phyloP scores from a whole-genome alignment of 176 grass and related monocot species.

The Areca catechu region DNA sequence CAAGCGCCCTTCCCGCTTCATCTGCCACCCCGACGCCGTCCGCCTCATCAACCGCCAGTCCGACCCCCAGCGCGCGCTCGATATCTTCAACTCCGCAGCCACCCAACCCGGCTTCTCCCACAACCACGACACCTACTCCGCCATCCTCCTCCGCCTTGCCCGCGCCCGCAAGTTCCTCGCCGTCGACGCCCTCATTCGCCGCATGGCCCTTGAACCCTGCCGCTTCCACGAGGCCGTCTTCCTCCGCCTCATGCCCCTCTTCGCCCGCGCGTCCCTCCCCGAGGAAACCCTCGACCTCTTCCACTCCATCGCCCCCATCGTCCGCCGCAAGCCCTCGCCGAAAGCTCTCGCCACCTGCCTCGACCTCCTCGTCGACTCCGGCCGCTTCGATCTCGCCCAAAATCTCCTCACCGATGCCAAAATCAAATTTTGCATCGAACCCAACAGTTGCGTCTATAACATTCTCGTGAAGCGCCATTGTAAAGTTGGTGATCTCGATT shows the following conservation, averaged over 20 bases:
- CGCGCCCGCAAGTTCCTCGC: conserved; percentile 42
- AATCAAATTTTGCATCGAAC: conserved; percentile 28
- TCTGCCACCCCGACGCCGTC: conserved; percentile 56
- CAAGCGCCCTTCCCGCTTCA: conserved; percentile 17
- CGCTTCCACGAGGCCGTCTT: conserved; percentile 59
- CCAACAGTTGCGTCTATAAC: conserved; percentile 78
- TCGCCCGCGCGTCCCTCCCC: conserved; percentile 31
- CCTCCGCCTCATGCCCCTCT: conserved; percentile 56
- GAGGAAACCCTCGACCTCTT: conserved; percentile 51
- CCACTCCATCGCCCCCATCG: conserved; percentile 32
- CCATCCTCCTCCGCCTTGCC: conserved; percentile 74
- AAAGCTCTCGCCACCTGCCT: conserved; percentile 79
- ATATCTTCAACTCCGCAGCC: conserved; percentile 73
- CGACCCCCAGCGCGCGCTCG: conserved; percentile 57
- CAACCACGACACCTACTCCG: conserved; percentile 66
- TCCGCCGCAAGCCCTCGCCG: conserved; percentile 36
- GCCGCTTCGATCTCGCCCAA: conserved; percentile 16
- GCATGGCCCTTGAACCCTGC: conserved; percentile 55
- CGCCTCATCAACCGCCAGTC: conserved; percentile 48
- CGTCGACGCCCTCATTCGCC: conserved; percentile 44
- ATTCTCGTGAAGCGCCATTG: conserved; percentile 70
- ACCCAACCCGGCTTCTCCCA: conserved; percentile 67
- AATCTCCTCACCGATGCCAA: conserved; percentile 45
- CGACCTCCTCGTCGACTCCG: conserved; percentile 44
- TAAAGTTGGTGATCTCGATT: conserved; percentile 29